Percentiles rank a stretch among this genome's conserved stretches.
phyloP scores from a whole-genome alignment of 2,329 filamentous ascomycete genomes.

The Trichoderma endophyticum region DNA sequence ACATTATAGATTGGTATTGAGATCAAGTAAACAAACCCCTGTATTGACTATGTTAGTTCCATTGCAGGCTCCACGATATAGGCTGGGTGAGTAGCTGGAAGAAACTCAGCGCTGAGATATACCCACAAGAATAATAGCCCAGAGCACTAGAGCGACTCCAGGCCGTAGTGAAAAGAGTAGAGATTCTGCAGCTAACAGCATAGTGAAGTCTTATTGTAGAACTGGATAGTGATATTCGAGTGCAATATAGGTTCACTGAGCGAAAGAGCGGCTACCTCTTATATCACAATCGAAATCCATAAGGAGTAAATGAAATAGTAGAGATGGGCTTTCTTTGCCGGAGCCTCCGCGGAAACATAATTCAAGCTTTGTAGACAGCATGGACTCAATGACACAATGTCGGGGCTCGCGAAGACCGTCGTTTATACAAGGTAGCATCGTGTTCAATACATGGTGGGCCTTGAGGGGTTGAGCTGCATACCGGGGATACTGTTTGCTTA shows the following conservation, averaged over 20 bases:
- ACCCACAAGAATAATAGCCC: neutral
- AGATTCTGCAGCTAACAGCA: neutral
- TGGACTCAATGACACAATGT: neutral
- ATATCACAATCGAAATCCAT: neutral
- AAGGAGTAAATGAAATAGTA: neutral
- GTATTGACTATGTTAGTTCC: neutral
- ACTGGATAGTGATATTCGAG: neutral
- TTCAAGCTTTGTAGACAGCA: neutral
- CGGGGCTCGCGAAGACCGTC: neutral
- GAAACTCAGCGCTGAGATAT: neutral
- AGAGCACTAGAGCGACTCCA: neutral
- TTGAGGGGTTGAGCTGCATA: constrained; percentile 31
- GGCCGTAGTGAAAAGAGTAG: neutral
- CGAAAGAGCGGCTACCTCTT: neutral
- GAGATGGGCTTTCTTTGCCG: neutral
- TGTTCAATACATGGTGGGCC: constrained; percentile 40
- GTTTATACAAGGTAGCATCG: neutral
- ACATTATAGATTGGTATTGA: constrained; percentile 12
- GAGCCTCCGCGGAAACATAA: neutral
- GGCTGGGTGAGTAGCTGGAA: neutral
- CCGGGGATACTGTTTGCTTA: neutral
- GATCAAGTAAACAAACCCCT: neutral
- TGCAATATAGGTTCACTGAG: neutral
- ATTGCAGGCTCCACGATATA: neutral
- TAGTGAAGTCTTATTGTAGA: neutral